Evolutionary conservation across 2,329 filamentous ascomycete genomes (phyloP).

Genomic region (Periglandula ipomoeae): DNA sequence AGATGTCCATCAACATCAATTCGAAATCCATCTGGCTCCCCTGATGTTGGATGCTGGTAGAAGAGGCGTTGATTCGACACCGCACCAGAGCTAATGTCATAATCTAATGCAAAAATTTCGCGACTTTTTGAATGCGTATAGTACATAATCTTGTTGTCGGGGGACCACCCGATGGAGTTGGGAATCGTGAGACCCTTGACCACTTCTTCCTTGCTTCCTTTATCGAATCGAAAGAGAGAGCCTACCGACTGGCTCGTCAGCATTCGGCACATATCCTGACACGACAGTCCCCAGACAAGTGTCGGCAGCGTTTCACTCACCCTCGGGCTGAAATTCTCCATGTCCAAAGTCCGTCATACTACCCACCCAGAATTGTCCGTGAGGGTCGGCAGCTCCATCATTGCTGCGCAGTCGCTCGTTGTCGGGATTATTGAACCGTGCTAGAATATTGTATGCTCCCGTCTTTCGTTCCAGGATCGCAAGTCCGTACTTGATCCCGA

Average conservation of each 20-base stretch:
- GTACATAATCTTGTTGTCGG: slow-evolving; percentile 65
- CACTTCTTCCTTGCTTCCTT: slow-evolving; percentile 48
- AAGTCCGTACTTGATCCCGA: slow-evolving; percentile 74
- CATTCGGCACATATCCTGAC: not conserved
- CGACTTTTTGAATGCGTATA: slow-evolving; percentile 69
- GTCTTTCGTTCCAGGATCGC: slow-evolving; percentile 63
- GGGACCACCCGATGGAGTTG: slow-evolving; percentile 77
- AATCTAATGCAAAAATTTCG: slow-evolving; percentile 68
- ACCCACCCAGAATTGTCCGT: slow-evolving; percentile 77
- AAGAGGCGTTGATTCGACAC: slow-evolving; percentile 62
- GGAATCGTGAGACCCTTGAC: slow-evolving; percentile 65
- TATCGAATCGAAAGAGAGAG: slow-evolving; percentile 62
- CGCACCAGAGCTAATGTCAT: slow-evolving; percentile 51
- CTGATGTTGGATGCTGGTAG: slow-evolving; percentile 57
- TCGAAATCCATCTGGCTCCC: slow-evolving; percentile 75
- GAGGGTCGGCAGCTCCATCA: slow-evolving; percentile 72
- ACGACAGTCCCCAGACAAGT: too few relatives aligned
- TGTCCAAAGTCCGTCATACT: slow-evolving; percentile 68
- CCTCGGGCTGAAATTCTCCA: slow-evolving; percentile 51
- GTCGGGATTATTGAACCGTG: slow-evolving; percentile 32
- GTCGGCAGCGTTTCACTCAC: slow-evolving; percentile 24
- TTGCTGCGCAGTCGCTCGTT: slow-evolving; percentile 59
- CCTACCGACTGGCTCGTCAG: slow-evolving; percentile 34
- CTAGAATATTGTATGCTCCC: slow-evolving; percentile 44
- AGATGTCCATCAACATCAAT: slow-evolving; percentile 78